A percentile compares a stretch with the other conserved stretches of the same genome.
Conservation (phyloP, 2,329 filamentous ascomycete species). For the Fusarium redolens region DNA sequence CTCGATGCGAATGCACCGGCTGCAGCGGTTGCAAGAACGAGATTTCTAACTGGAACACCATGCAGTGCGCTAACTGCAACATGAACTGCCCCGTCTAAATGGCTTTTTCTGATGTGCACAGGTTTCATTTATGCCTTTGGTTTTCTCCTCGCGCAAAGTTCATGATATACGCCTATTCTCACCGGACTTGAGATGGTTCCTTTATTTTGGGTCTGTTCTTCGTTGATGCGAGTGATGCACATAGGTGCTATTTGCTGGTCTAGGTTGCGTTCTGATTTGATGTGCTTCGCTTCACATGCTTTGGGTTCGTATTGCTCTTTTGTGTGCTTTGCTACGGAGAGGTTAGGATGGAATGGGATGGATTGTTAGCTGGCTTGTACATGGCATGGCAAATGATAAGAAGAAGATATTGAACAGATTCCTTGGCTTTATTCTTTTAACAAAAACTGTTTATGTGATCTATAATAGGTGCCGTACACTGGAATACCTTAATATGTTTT, state of each 20-base stretch:
- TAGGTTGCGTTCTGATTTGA: too few species aligned
- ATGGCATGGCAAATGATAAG: neutral
- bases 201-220: neutral
- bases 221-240: too few species aligned
- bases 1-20: neutral
- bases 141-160: neutral
- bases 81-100: neutral
- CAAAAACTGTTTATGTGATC: neutral
- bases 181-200: neutral
- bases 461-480: neutral
- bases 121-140: neutral
- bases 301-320: fast-evolving
- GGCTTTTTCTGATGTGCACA: neutral
- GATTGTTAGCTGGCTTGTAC: neutral
- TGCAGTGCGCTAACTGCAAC: neutral
- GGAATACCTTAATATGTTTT: fast-evolving
- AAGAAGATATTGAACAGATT: fast-evolving
- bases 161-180: neutral
- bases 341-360: neutral
- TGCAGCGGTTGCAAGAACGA: neutral
- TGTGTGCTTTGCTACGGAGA: neutral
- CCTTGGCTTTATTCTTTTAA: fast-evolving
- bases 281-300: too few species aligned
- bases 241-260: too few species aligned
- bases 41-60: neutral